A percentile compares a stretch with the other conserved stretches of the same genome.
These are phyloP conservation scores for Fomitopsis pinicola DNA, from an alignment of 1,284 basidiomycete genomes.

Conservation along the genomic window DNA sequence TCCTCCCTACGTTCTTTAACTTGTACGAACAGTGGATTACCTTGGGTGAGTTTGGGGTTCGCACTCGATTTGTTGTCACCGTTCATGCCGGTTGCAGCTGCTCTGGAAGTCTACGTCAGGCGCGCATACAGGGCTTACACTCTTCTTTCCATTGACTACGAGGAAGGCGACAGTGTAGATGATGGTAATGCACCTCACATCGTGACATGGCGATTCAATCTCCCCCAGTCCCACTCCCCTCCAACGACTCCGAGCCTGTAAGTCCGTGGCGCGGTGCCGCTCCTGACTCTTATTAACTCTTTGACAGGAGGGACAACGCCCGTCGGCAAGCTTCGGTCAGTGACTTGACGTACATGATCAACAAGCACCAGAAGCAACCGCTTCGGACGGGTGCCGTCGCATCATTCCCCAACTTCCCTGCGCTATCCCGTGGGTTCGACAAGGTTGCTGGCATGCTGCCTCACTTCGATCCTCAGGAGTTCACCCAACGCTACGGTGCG, in stretches of 20 bases:
- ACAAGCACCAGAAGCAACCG: slow-evolving; percentile 79
- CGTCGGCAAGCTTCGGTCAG: slow-evolving; percentile 83
- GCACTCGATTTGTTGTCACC: neutral
- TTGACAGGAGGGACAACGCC: slow-evolving; percentile 33
- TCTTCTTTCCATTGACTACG: slow-evolving; percentile 89
- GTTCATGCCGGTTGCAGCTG: slow-evolving; percentile 48
- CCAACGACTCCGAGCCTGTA: slow-evolving; percentile 83
- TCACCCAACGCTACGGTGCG: slow-evolving; percentile 69
- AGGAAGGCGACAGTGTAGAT: slow-evolving; percentile 78
- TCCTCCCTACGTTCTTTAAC: slow-evolving; percentile 93
- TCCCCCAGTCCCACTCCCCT: slow-evolving; percentile 80
- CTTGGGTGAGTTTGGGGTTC: slow-evolving; percentile 50
- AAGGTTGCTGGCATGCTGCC: slow-evolving; percentile 69
- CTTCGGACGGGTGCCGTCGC: slow-evolving; percentile 86
- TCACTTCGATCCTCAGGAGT: slow-evolving; percentile 67
- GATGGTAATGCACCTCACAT: slow-evolving; percentile 78
- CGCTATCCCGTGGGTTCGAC: slow-evolving; percentile 72
- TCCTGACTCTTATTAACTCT: slow-evolving; percentile 15
- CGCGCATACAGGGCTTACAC: slow-evolving; percentile 96
- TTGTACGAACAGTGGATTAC: slow-evolving; percentile 82
- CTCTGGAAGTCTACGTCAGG: slow-evolving; percentile 94
- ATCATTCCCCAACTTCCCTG: slow-evolving; percentile 76
- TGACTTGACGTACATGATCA: slow-evolving; percentile 89
- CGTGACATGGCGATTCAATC: slow-evolving; percentile 91
- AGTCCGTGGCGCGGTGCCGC: slow-evolving; percentile 24